phyloP scores from a whole-genome alignment of 2,329 filamentous ascomycete species.

The Fusarium sp. region DNA sequence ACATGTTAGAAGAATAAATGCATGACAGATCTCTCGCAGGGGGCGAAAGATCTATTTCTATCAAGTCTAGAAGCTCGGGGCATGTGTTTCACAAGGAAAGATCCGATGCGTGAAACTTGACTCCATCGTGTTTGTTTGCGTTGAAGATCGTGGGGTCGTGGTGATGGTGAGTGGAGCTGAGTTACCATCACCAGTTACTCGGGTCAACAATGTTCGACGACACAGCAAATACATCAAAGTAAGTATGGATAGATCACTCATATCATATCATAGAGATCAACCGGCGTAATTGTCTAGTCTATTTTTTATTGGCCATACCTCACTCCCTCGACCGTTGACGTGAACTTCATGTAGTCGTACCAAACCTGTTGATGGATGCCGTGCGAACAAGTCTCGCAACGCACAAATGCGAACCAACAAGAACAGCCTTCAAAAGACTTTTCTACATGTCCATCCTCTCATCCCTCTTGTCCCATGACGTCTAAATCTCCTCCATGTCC shows the following conservation, averaged over 20 bases:
- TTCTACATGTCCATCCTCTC: neutral
- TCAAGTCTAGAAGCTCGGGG: neutral
- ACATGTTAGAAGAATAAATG: neutral
- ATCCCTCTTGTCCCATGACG: neutral
- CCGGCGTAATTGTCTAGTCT: neutral
- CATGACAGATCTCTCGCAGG: slow-evolving; percentile 25
- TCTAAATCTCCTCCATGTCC: slow-evolving; percentile 79
- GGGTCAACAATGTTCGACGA: neutral
- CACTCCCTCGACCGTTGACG: neutral
- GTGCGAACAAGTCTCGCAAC: neutral
- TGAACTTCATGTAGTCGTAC: neutral
- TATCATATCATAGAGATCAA: neutral
- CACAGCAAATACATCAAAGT: neutral
- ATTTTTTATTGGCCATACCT: neutral
- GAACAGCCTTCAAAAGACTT: neutral
- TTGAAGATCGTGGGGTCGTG: neutral
- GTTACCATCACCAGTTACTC: neutral
- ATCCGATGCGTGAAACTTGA: slow-evolving; percentile 1
- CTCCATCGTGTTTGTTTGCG: neutral
- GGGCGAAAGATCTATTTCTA: slow-evolving; percentile 4
- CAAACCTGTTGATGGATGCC: neutral
- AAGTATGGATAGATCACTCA: neutral
- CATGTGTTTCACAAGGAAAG: slow-evolving; percentile 12
- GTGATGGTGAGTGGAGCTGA: neutral
- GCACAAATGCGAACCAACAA: neutral